These are phyloP conservation scores for Parasitella parasitica DNA, from an alignment of 371 early-diverging fungal species.

Conservation along the genomic window DNA sequence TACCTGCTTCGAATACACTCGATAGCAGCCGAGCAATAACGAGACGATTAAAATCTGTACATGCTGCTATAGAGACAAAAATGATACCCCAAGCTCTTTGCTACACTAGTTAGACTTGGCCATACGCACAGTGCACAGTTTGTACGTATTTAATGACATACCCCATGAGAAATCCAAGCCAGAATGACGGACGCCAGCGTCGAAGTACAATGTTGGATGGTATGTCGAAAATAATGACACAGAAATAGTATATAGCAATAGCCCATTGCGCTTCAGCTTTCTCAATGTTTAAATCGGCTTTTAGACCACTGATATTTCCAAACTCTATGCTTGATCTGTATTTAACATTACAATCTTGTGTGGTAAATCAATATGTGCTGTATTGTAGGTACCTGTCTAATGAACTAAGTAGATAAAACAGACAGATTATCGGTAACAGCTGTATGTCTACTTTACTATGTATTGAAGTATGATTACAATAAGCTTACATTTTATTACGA, in stretches of 20 bases:
- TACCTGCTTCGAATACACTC: conserved; percentile 43
- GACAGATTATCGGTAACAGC: conserved; percentile 10
- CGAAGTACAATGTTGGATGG: conserved; percentile 37
- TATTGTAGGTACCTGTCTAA: conserved; percentile 7
- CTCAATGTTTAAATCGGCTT: conserved; percentile 23
- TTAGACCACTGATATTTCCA: conserved; percentile 26
- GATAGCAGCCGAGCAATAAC: conserved; percentile 55
- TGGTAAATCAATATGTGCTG: conserved; percentile 8
- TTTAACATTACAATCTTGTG: conserved; percentile 22
- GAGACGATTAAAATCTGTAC: conserved; percentile 34
- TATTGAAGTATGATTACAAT: too few relatives aligned
- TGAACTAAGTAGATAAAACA: conserved; percentile 9
- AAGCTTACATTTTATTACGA: too few relatives aligned
- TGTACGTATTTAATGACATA: conserved; percentile 10
- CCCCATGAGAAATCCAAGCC: conserved; percentile 31
- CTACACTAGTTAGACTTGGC: too few relatives aligned
- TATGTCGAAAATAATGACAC: conserved; percentile 27
- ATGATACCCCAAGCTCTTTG: conserved; percentile 29
- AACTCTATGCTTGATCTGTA: conserved; percentile 32
- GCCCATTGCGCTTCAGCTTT: conserved; percentile 34
- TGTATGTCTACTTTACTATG: conserved; percentile 11
- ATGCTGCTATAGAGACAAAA: conserved; percentile 27
- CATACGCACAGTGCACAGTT: neutral
- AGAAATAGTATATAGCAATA: conserved; percentile 25
- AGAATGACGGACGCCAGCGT: conserved; percentile 33